phyloP scores from a whole-genome alignment of 257 asterid species.

The Primulina huaijiensis region DNA sequence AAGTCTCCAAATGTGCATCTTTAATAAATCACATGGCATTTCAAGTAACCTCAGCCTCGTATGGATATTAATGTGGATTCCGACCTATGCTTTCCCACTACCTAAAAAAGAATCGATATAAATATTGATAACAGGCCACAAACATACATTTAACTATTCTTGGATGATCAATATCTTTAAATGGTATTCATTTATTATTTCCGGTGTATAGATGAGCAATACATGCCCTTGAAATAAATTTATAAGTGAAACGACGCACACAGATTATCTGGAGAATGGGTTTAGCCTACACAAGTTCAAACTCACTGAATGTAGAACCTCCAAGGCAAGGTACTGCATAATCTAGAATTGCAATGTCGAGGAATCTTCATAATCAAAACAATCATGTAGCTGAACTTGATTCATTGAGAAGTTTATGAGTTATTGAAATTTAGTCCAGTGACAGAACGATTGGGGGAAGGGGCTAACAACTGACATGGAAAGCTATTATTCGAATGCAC shows the following conservation, averaged over 20 bases:
- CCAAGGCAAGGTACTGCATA: too few relatives aligned
- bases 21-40: conserved; percentile 14
- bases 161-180: not conserved
- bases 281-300: not conserved
- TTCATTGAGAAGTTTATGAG: not conserved
- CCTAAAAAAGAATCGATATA: conserved; percentile 12
- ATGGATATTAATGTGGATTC: conserved; percentile 17
- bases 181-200: not conserved
- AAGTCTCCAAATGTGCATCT: conserved; percentile 12
- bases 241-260: too few relatives aligned
- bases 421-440: not conserved
- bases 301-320: too few relatives aligned
- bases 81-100: conserved; percentile 20
- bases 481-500: not conserved
- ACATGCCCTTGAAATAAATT: not conserved
- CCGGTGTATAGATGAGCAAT: not conserved
- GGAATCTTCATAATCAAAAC: not conserved
- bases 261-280: too few relatives aligned
- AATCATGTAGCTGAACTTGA: not conserved
- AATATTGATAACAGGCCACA: not conserved
- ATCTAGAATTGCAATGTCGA: not conserved
- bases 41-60: conserved; percentile 26
- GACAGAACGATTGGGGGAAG: not conserved
- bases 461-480: not conserved
- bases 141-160: not conserved